Percentiles rank a stretch among this genome's conserved stretches.
phyloP scores from a whole-genome alignment of 2,329 filamentous ascomycete species.

The Leptographium flavum region DNA sequence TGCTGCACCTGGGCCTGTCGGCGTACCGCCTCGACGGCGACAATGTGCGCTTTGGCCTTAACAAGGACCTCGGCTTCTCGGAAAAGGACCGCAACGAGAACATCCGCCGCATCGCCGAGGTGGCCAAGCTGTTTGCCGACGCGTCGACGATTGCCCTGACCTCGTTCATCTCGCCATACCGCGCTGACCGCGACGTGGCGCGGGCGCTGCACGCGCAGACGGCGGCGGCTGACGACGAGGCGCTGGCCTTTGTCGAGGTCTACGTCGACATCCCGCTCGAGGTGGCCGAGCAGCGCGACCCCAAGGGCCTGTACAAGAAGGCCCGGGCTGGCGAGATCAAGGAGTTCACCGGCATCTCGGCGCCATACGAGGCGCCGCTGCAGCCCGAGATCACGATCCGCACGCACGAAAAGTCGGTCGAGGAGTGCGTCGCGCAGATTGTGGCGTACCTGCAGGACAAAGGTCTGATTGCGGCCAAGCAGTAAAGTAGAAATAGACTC shows the following conservation, averaged over 20 bases:
- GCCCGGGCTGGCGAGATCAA: constrained; percentile 86
- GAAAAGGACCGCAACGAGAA: constrained; percentile 94
- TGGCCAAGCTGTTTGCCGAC: constrained; percentile 94
- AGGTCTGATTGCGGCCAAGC: constrained; percentile 32
- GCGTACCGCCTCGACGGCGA: constrained; percentile 95
- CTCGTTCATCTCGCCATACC: constrained; percentile 94
- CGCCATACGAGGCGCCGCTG: constrained; percentile 84
- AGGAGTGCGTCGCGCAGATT: constrained; percentile 80
- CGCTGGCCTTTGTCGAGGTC: constrained; percentile 84
- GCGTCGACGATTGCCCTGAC: constrained; percentile 76
- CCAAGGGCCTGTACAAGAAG: constrained; percentile 97
- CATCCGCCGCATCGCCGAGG: constrained; percentile 87
- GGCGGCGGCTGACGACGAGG: constrained; percentile 38
- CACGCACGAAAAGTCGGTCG: constrained; percentile 68
- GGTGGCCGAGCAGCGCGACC: constrained; percentile 87
- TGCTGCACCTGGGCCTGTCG: constrained; percentile 68
- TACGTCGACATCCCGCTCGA: constrained; percentile 84
- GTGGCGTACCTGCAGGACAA: constrained; percentile 61
- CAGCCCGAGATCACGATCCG: constrained; percentile 77
- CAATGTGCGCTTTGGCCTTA: constrained; percentile 95
- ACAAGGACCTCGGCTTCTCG: constrained; percentile 92
- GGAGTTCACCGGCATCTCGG: constrained; percentile 91
- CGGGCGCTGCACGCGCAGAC: constrained; percentile 61
- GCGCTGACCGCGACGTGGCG: constrained; percentile 69
- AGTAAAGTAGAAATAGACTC: not conserved